Percentiles rank a stretch among this genome's conserved stretches.
Evolutionary conservation across 2,329 filamentous ascomycete species (phyloP).

Genomic region (Epichloe aotearoae): DNA sequence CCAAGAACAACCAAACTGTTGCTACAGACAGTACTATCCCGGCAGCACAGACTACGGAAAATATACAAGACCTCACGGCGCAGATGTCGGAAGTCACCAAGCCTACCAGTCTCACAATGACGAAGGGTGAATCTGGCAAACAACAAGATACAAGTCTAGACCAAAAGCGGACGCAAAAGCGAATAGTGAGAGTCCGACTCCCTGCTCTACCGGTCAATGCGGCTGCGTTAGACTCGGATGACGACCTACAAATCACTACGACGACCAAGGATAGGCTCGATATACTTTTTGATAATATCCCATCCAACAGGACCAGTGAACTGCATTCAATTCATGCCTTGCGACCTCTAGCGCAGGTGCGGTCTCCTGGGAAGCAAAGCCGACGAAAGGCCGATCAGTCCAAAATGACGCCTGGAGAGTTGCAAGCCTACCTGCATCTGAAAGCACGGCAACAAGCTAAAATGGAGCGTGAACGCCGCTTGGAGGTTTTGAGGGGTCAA

Average conservation of each 20-base stretch:
- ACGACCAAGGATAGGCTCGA: constrained; percentile 38
- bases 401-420: constrained; percentile 54
- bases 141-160: constrained; percentile 31
- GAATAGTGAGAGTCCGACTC: constrained; percentile 38
- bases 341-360: constrained; percentile 61
- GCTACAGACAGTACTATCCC: not conserved
- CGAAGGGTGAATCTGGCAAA: constrained; percentile 43
- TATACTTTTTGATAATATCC: constrained; percentile 57
- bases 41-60: not conserved
- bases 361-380: constrained; percentile 44
- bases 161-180: constrained; percentile 24
- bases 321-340: constrained; percentile 51
- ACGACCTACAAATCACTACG: constrained; percentile 50
- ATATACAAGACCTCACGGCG: not conserved
- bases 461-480: constrained; percentile 59
- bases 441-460: constrained; percentile 71
- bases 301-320: constrained; percentile 48
- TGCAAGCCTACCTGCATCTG: constrained; percentile 54
- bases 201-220: constrained; percentile 26
- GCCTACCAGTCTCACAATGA: not conserved
- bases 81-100: not conserved
- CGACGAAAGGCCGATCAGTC: constrained; percentile 29
- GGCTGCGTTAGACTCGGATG: constrained; percentile 33
- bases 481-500: constrained; percentile 64
- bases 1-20: constrained; percentile 16